These are phyloP conservation scores for Mucor mucedo DNA, from an alignment of 371 early-diverging fungal genomes.

Conservation along the genomic window DNA sequence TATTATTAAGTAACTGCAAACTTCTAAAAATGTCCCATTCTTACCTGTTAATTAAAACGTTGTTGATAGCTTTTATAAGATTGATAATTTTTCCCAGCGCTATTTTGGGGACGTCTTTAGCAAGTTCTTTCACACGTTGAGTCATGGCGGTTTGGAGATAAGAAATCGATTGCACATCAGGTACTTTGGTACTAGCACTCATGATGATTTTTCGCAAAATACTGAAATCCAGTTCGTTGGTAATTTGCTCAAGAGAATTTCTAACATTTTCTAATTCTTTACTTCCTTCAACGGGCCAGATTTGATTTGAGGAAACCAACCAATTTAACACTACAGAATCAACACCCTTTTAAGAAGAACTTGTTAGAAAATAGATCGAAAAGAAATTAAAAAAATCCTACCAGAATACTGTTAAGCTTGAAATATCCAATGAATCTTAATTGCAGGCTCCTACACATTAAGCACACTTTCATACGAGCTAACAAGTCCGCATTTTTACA, in stretches of 20 bases:
- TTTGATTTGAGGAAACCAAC: constrained; percentile 34
- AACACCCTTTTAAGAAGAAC: constrained; percentile 17
- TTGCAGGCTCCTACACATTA: constrained; percentile 44
- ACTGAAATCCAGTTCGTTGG: constrained; percentile 21
- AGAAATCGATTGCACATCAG: constrained; percentile 5
- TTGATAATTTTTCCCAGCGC: constrained; percentile 14
- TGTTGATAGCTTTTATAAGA: constrained; percentile 17
- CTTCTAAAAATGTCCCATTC: neutral
- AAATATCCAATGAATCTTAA: constrained; percentile 43
- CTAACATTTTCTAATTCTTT: neutral
- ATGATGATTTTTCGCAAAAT: constrained; percentile 20
- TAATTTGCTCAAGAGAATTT: constrained; percentile 15
- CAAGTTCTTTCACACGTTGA: constrained; percentile 11
- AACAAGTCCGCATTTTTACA: constrained; percentile 23
- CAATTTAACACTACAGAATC: constrained; percentile 26
- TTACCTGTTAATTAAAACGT: constrained; percentile 19
- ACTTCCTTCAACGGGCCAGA: neutral
- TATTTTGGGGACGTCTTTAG: neutral
- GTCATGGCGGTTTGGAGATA: constrained; percentile 18
- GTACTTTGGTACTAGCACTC: constrained; percentile 13
- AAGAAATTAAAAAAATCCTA: constrained; percentile 13
- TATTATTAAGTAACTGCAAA: neutral
- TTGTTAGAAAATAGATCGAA: neutral
- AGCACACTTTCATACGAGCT: constrained; percentile 34
- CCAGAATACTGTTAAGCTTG: constrained; percentile 48